Conservation (phyloP, 176 grass and related monocot species). For the Bonia amplexicaulis region DNA sequence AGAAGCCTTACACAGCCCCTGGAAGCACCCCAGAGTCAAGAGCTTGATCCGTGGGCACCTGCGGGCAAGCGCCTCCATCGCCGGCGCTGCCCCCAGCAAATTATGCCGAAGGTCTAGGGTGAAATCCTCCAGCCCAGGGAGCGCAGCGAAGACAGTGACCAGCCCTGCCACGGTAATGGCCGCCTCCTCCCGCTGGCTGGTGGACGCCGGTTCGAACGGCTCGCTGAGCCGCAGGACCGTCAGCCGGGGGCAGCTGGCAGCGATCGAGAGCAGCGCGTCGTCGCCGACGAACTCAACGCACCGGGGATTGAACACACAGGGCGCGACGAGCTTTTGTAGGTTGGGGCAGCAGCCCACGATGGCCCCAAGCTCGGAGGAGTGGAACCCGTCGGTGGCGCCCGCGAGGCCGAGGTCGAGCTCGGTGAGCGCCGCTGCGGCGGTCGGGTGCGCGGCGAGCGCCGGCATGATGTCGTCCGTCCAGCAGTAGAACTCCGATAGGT, state of each 20-base stretch:
- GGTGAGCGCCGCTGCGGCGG: constrained; percentile 42
- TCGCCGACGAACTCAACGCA: constrained; percentile 68
- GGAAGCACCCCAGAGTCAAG: constrained; percentile 73
- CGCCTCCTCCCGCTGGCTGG: constrained; percentile 39
- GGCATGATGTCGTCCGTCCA: constrained; percentile 83
- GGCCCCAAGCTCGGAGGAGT: constrained; percentile 50
- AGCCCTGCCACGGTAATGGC: constrained; percentile 60
- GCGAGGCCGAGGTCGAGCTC: constrained; percentile 80
- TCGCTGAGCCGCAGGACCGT: constrained; percentile 64
- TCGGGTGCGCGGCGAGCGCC: constrained; percentile 44
- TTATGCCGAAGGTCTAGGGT: constrained; percentile 71
- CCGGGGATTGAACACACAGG: constrained; percentile 80
- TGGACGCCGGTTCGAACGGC: constrained; percentile 38
- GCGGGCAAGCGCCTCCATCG: constrained; percentile 60
- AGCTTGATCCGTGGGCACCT: constrained; percentile 54
- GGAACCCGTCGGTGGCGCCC: constrained; percentile 73
- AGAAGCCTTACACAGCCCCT: constrained; percentile 64
- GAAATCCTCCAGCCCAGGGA: constrained; percentile 65
- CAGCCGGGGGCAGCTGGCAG: constrained; percentile 52
- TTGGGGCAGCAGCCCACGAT: constrained; percentile 60
- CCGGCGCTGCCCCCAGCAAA: constrained; percentile 50
- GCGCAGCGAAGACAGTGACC: constrained; percentile 53
- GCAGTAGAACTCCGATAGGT: constrained; percentile 96
- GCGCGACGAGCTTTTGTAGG: constrained; percentile 54
- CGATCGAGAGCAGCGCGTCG: constrained; percentile 47